Conservation (phyloP, 1,284 basidiomycete genomes). For the Ceratobasidium sp. region DNA sequence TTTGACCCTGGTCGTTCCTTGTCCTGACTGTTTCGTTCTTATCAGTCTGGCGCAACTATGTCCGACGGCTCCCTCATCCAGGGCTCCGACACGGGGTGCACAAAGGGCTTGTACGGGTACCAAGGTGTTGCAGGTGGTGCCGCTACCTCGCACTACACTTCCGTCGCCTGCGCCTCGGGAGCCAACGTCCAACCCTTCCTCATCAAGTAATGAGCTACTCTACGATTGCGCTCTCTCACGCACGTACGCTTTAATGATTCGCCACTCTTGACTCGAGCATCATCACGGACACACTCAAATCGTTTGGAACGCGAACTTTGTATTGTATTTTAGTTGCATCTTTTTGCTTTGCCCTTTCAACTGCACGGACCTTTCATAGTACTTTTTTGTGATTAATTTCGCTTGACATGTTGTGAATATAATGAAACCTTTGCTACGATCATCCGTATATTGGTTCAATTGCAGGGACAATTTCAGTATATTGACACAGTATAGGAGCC, state of each 20-base stretch:
- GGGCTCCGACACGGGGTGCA: slow-evolving; percentile 21
- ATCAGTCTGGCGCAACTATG: slow-evolving; percentile 42
- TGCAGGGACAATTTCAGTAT: slow-evolving; percentile 4
- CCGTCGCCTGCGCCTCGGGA: slow-evolving; percentile 27
- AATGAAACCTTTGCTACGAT: neutral
- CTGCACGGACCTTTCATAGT: slow-evolving; percentile 23
- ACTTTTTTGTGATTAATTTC: neutral
- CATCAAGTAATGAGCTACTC: slow-evolving; percentile 15
- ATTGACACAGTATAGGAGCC: slow-evolving; percentile 20
- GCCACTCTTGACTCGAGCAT: slow-evolving; percentile 13
- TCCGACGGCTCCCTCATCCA: slow-evolving; percentile 38
- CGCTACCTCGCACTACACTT: slow-evolving; percentile 20
- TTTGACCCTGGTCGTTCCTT: neutral
- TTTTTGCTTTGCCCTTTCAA: slow-evolving; percentile 5
- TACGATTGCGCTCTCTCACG: slow-evolving; percentile 6
- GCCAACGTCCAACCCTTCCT: slow-evolving; percentile 28
- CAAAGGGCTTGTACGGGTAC: slow-evolving; percentile 33
- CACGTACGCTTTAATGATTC: slow-evolving; percentile 22
- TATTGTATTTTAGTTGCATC: slow-evolving; percentile 32
- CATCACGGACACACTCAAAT: slow-evolving; percentile 20
- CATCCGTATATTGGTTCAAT: too few species aligned
- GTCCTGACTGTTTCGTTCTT: neutral
- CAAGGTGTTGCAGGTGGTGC: slow-evolving; percentile 21
- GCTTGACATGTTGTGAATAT: slow-evolving; percentile 20
- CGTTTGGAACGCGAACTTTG: neutral